Percentiles rank a stretch among this genome's conserved stretches.
These are phyloP conservation scores for Leccinellum albellum DNA, from an alignment of 768 basidiomycete species.

Conservation along the genomic window DNA sequence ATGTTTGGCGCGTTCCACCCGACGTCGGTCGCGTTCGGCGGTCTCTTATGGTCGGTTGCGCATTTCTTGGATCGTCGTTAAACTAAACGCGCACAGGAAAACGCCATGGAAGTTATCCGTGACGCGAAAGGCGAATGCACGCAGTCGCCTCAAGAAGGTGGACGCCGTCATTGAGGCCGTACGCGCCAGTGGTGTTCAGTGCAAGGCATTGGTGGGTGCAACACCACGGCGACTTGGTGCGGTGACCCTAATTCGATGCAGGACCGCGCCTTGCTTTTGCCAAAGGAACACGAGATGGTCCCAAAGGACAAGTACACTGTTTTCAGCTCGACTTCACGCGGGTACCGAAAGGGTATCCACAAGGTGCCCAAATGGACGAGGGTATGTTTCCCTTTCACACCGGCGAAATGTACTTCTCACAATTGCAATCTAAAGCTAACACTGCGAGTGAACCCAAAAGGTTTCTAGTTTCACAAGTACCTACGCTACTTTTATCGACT, in stretches of 20 bases:
- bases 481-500: slow-evolving; percentile 11
- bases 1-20: slow-evolving; percentile 87
- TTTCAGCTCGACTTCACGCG: slow-evolving; percentile 62
- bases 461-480: slow-evolving; percentile 65
- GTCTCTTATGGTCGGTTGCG: slow-evolving; percentile 73
- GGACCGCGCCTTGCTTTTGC: slow-evolving; percentile 74
- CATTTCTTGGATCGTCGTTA: neutral
- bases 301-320: slow-evolving; percentile 94
- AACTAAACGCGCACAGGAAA: slow-evolving; percentile 58
- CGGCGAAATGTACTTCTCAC: slow-evolving; percentile 1
- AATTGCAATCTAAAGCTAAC: slow-evolving; percentile 56
- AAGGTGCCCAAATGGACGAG: slow-evolving; percentile 97
- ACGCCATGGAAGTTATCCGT: slow-evolving; percentile 88
- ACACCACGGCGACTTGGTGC: neutral
- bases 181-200: slow-evolving; percentile 74
- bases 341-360: slow-evolving; percentile 93
- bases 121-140: slow-evolving; percentile 89
- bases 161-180: slow-evolving; percentile 92
- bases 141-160: slow-evolving; percentile 85
- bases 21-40: slow-evolving; percentile 60
- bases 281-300: slow-evolving; percentile 91
- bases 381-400: slow-evolving; percentile 42
- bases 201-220: slow-evolving; percentile 64
- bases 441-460: slow-evolving; percentile 82
- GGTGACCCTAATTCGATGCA: slow-evolving; percentile 27